A percentile compares a stretch with the other conserved stretches of the same genome.
Conservation (phyloP, 805 yeast genomes). For the Kuraishia hungarica region DNA sequence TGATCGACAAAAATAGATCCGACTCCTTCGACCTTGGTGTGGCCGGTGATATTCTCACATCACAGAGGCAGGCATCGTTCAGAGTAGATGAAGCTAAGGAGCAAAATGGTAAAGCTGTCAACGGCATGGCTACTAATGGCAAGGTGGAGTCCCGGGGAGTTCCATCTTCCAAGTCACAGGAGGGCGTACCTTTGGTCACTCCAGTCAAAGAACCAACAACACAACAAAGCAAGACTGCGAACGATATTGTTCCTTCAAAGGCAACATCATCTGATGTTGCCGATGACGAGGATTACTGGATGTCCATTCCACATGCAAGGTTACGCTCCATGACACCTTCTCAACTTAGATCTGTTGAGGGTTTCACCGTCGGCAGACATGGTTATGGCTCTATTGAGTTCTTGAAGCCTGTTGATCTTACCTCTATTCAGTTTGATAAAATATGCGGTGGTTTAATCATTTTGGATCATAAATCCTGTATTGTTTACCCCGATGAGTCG, state of each 20-base stretch:
- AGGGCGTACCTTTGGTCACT: not conserved
- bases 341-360: conserved; percentile 53
- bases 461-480: conserved; percentile 51
- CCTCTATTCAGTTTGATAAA: conserved; percentile 50
- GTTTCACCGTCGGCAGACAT: conserved; percentile 71
- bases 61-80: conserved; percentile 26
- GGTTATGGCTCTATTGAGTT: conserved; percentile 75
- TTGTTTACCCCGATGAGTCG: conserved; percentile 64
- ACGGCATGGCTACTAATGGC: not conserved
- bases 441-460: conserved; percentile 59
- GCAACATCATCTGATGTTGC: not conserved
- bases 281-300: conserved; percentile 49
- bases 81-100: conserved; percentile 7
- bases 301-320: conserved; percentile 64
- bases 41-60: conserved; percentile 10
- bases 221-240: not conserved
- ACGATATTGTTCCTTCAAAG: not conserved
- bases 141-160: not conserved
- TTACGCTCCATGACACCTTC: conserved; percentile 50
- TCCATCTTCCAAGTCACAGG: not conserved
- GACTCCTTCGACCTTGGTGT: not conserved
- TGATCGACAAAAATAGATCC: conserved; percentile 29
- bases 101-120: not conserved
- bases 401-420: conserved; percentile 73
- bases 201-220: not conserved